Conservation (phyloP, 2,329 filamentous ascomycete species). For the Ilyonectria sp. region DNA sequence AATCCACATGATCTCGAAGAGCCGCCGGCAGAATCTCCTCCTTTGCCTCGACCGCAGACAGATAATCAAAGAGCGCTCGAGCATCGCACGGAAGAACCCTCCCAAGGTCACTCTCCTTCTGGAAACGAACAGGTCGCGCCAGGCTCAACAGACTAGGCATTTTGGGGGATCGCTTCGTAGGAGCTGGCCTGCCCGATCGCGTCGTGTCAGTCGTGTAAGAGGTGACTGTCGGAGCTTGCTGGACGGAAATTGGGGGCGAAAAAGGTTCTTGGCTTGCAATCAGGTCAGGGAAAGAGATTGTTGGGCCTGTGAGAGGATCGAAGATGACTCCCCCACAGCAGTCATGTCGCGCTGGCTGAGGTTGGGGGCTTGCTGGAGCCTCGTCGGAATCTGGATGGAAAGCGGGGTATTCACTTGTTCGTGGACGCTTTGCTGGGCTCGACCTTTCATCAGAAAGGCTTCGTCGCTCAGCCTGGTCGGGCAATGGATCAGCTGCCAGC, state of each 20-base stretch:
- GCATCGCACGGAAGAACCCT: constrained; percentile 5
- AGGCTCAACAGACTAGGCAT: constrained; percentile 11
- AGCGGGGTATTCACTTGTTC: constrained; percentile 1
- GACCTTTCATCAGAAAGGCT: not conserved
- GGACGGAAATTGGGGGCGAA: constrained; percentile 5
- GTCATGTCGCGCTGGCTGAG: not conserved
- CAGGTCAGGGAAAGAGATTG: not conserved
- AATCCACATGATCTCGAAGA: constrained; percentile 15
- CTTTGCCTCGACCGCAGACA: constrained; percentile 13
- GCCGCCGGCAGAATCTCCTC: constrained; percentile 19
- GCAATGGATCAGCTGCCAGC: not conserved
- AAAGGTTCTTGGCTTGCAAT: constrained; percentile 7
- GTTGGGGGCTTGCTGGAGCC: not conserved
- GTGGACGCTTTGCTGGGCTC: not conserved
- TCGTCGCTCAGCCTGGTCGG: not conserved
- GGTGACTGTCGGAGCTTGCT: not conserved
- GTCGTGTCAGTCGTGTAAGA: constrained; percentile 2
- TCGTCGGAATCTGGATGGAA: not conserved
- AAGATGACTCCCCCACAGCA: constrained; percentile 5
- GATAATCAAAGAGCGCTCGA: not conserved
- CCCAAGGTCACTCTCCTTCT: constrained; percentile 6
- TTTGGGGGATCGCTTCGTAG: constrained; percentile 21
- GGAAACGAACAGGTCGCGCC: constrained; percentile 18
- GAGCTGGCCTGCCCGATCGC: constrained; percentile 9
- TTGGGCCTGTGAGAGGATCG: not conserved